Evolutionary conservation across 2,329 filamentous ascomycete species (phyloP), one percentile per base, ranked within the genome.

Genomic region (Fusarium papillatum): DNA sequence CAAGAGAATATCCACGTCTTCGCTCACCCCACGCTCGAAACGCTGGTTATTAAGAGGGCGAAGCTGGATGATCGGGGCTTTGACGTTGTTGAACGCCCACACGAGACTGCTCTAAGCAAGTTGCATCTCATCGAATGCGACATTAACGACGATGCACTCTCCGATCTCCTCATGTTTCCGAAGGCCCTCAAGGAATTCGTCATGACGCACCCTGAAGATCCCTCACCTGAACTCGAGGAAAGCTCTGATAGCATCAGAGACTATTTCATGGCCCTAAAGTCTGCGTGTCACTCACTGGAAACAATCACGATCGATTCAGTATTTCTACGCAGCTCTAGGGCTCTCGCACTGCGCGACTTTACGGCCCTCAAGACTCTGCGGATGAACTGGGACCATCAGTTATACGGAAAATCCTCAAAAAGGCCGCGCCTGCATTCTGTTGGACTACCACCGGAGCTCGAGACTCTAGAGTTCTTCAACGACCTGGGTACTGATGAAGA

Each of bases 1-100:
- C 86, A 85, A 69, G 86, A 88, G 70, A 89, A 88, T 74, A 88
- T 89, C 59, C 86, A 89, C 80, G 87, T 89, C 63, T 89, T 89
- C 70, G 82, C 85, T 5, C 87, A 89, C 61, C 87, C 87, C 0
- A 87, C 86, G 1, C 83, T 89, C 24, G 87, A 88, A 75, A 83
- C 80, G 7, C 83, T 89, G 5, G 82, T 83, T 57, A 86, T 89
- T 61, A 82, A 81, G 57, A 79, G 84, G n/a, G 87, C 87, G 14
- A 85, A 83, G 71, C 82, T 89, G 5, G 87, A 87, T 64, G 81
- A 88, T 66, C 83, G 83, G 1, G 87, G 87, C 4, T 89, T 88
- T 59, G 86, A 88, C 69, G 81, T 83, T 22, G 84, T 87, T 13
- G 87, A 89, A 79, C 85, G 85, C 3, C 87, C 87, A 0, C 85